phyloP scores from a whole-genome alignment of 106 monocot genomes.

The Dioscorea zingiberensis region DNA sequence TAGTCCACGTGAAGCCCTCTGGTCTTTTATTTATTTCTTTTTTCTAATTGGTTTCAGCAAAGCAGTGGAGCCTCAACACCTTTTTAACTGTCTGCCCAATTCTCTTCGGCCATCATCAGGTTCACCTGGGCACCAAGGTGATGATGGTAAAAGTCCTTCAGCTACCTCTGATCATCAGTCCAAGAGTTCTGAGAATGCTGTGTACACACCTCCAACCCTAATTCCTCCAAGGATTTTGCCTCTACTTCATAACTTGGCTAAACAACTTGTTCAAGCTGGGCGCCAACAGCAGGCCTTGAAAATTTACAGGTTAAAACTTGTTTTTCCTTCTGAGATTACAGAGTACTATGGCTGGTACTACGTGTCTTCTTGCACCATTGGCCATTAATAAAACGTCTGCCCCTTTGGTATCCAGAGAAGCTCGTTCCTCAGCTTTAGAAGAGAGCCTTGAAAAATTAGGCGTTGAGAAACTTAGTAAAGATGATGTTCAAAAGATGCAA shows the following conservation, averaged over 20 bases:
- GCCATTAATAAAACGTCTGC: neutral
- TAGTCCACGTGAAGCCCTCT: no score
- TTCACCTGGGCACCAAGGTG: constrained; percentile 24
- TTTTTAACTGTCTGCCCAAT: constrained; percentile 70
- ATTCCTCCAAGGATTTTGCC: constrained; percentile 77
- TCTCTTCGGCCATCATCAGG: constrained; percentile 52
- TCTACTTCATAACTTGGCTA: constrained; percentile 64
- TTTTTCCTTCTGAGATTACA: neutral
- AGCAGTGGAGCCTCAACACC: constrained; percentile 66
- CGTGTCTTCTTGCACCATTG: neutral
- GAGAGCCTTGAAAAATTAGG: constrained; percentile 69
- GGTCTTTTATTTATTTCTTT: neutral
- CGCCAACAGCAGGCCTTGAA: constrained; percentile 57
- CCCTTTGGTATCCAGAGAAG: constrained; percentile 43
- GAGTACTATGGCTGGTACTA: neutral
- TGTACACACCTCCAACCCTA: constrained; percentile 74
- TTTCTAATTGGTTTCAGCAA: constrained; percentile 57
- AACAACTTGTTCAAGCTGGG: constrained; percentile 80
- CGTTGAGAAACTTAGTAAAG: constrained; percentile 83
- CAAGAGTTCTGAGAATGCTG: constrained; percentile 37
- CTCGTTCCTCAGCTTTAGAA: constrained; percentile 65
- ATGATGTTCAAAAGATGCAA: constrained; percentile 93
- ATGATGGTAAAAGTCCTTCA: constrained; percentile 29
- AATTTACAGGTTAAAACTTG: constrained; percentile 50
- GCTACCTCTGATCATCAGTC: constrained; percentile 28